Percentiles rank a stretch among this genome's conserved stretches.
phyloP scores from a whole-genome alignment of 2,329 filamentous ascomycete species.

The Exophiala spinifera region DNA sequence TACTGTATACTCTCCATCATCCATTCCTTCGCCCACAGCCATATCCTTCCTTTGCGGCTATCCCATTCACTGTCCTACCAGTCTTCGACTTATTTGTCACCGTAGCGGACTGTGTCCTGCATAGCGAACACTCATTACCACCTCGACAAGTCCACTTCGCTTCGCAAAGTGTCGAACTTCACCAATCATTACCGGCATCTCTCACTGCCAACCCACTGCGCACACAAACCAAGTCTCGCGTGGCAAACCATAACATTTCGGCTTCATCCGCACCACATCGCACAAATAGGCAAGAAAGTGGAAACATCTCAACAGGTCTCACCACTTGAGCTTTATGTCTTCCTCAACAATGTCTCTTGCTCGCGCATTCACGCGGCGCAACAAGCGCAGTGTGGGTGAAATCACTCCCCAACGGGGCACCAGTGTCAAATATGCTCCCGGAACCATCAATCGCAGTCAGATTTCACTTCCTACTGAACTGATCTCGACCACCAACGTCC shows the following conservation, averaged over 20 bases:
- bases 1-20: constrained; percentile 6
- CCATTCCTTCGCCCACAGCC: constrained; percentile 15
- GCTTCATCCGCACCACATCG: neutral
- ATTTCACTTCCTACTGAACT: constrained; percentile 87
- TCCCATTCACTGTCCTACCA: constrained; percentile 1
- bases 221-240: constrained; percentile 7
- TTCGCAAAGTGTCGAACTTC: neutral
- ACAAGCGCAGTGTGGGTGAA: constrained; percentile 44
- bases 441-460: constrained; percentile 46
- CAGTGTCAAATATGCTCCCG: constrained; percentile 44
- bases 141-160: constrained; percentile 8
- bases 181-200: neutral
- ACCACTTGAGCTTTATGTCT: constrained; percentile 4
- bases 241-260: neutral
- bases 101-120: constrained; percentile 24
- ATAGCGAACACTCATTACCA: constrained; percentile 5
- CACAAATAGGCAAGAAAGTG: neutral
- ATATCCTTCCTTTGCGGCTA: constrained; percentile 16
- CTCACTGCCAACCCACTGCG: constrained; percentile 2
- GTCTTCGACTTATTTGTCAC: constrained; percentile 7
- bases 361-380: constrained; percentile 49
- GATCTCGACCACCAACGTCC: constrained; percentile 91
- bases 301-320: neutral
- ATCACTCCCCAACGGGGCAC: constrained; percentile 45
- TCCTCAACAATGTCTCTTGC: constrained; percentile 34